These are phyloP conservation scores for Sclerotinia sclerotiorum DNA, from an alignment of 2,329 filamentous ascomycete genomes.

Conservation along the genomic window DNA sequence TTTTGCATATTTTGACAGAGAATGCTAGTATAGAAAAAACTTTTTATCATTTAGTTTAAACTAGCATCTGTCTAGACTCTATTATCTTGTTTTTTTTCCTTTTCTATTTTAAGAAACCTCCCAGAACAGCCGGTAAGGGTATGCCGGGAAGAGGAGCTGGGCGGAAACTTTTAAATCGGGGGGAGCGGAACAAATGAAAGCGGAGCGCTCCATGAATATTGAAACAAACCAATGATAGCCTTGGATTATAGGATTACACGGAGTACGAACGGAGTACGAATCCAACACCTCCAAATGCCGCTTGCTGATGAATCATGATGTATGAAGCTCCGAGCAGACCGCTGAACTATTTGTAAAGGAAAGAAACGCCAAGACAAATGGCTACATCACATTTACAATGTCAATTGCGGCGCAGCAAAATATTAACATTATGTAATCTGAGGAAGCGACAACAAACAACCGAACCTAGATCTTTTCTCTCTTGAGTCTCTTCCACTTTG, in stretches of 20 bases:
- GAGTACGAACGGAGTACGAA: too few species aligned
- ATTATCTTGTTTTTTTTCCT: background rate
- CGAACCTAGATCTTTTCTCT: background rate
- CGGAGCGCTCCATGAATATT: background rate
- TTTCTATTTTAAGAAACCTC: slow-evolving; percentile 11
- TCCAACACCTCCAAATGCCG: background rate
- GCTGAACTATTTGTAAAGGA: background rate
- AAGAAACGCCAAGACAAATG: background rate
- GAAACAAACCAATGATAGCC: too few species aligned
- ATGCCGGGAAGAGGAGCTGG: background rate
- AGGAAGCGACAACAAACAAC: background rate
- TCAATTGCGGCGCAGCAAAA: background rate
- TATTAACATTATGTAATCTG: background rate
- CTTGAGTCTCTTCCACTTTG: background rate
- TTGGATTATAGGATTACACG: too few species aligned
- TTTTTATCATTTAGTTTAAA: background rate
- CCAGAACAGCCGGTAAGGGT: background rate
- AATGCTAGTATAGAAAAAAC: background rate
- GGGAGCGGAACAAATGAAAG: background rate
- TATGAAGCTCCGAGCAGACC: too few species aligned
- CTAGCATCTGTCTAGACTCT: background rate
- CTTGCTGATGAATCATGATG: background rate
- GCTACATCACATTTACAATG: background rate
- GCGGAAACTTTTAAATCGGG: background rate
- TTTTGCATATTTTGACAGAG: background rate